Evolutionary conservation across 495 filamentous ascomycete species (phyloP), one percentile per base, ranked within the genome.

Genomic region (Pseudoneurospora amorphoporcata): DNA sequence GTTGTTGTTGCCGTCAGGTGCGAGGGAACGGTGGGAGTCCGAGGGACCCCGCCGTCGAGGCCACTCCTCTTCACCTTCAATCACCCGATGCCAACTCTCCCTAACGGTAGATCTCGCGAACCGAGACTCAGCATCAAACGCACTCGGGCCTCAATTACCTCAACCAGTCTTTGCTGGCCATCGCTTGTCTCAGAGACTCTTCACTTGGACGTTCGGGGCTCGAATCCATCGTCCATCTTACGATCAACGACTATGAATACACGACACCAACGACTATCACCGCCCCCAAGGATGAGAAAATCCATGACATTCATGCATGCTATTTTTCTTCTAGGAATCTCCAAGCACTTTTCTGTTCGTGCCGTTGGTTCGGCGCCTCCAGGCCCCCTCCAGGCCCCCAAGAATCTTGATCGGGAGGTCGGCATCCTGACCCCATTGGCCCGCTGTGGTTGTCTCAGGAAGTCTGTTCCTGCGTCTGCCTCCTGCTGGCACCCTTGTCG

Each of bases 391-490:
- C 9, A 16, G 47, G 47, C 47, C 47, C 47, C 47, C 23, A 45
- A n/a, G 23, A 61, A 61, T 61, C 53, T 32, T 61, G 16, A 32
- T 61, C 53, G 53, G 53, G 23, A 61, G 53, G 53, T 32, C 23
- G 53, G 23, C 23, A 32, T 29, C 53, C 5, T 61, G 23, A 8
- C 12, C 12, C 73, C 65, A 81, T 81, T 81, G 79, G 79, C 71
- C 17, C 6, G 43, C 43, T 10, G 8, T 45, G 19, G 29, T 19
- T 73, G 79, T 79, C 76, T 81, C 79, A 78, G 77, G 43, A 75
- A 53, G 23, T 58, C 40, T n/a, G 78, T 81, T 79, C 78, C 79
- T 79, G 78, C 78, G 73, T 77, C 72, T 68, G 39, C 42, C 75
- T 76, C 77, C 75, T 72, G 71, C 19, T 61, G 23, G 72, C 42